A percentile compares a stretch with the other conserved stretches of the same genome.
Evolutionary conservation across 768 basidiomycete species (phyloP).

Genomic region (Lactarius akahatsu): DNA sequence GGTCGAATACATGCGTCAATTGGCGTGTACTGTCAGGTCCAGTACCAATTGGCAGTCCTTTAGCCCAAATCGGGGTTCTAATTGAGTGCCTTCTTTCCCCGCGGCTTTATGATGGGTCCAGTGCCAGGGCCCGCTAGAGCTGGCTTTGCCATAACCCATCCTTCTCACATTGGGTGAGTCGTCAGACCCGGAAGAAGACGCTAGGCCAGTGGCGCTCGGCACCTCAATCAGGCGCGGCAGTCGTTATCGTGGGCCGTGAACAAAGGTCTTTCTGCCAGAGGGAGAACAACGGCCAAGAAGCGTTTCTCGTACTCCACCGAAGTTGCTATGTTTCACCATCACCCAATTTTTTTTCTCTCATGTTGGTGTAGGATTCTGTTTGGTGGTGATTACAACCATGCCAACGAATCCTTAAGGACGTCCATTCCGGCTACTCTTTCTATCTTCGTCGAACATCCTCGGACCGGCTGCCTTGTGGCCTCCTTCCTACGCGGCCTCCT

Average conservation of each 20-base stretch:
- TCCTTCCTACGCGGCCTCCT: not conserved
- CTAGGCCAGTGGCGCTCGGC: not conserved
- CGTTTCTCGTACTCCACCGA: not conserved
- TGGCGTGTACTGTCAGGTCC: not conserved
- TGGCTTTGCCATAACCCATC: not conserved
- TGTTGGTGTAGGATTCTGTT: not conserved
- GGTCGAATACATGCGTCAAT: not conserved
- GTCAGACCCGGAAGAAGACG: not conserved
- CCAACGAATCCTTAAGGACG: not conserved
- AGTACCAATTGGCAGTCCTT: not conserved
- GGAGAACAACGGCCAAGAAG: not conserved
- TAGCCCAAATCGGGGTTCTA: not conserved
- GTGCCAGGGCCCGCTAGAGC: not conserved
- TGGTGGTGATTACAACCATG: not conserved
- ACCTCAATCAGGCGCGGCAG: not conserved
- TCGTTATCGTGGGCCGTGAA: not conserved
- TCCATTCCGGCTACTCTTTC: not conserved
- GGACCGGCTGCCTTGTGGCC: not conserved
- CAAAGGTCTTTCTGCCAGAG: not conserved
- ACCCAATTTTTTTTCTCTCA: not conserved
- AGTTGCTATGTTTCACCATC: not conserved
- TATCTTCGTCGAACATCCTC: not conserved
- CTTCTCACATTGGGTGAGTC: not conserved
- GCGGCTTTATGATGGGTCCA: not conserved
- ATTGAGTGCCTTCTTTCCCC: not conserved